phyloP scores from a whole-genome alignment of 1,284 basidiomycete genomes.

The Agaricales sp. region DNA sequence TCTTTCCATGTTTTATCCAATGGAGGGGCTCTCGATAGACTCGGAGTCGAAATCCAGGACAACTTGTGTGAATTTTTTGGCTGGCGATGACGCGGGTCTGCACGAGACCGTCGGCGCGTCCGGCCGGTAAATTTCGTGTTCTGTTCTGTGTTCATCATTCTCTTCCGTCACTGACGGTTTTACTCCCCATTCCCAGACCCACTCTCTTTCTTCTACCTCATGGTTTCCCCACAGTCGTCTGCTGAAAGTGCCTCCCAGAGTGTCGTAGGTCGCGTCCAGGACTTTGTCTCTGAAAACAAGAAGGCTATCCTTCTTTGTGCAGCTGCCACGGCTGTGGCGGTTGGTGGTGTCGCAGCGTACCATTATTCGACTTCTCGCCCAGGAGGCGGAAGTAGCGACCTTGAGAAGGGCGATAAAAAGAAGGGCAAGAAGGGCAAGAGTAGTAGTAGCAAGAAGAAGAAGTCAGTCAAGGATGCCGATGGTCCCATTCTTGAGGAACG shows the following conservation, averaged over 20 bases:
- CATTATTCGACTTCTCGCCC: constrained; percentile 50
- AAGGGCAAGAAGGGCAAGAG: constrained; percentile 45
- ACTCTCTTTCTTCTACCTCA: neutral
- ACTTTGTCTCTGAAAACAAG: constrained; percentile 68
- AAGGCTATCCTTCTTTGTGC: constrained; percentile 58
- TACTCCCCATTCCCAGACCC: neutral
- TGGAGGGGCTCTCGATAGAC: too few relatives aligned
- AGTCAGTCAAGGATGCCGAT: constrained; percentile 38
- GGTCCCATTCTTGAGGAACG: constrained; percentile 42
- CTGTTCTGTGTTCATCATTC: too few relatives aligned
- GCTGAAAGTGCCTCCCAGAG: constrained; percentile 3
- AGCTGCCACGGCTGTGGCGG: constrained; percentile 63
- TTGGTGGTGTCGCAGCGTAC: constrained; percentile 64
- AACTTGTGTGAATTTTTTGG: too few relatives aligned
- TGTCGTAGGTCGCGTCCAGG: constrained; percentile 52
- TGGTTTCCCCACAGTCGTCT: neutral
- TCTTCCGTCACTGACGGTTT: neutral
- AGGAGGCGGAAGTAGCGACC: constrained; percentile 19
- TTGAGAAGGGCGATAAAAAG: constrained; percentile 41
- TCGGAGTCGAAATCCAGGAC: too few relatives aligned
- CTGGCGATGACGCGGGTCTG: too few relatives aligned
- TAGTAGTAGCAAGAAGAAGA: constrained; percentile 52
- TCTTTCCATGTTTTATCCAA: too few relatives aligned
- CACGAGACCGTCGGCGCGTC: too few relatives aligned
- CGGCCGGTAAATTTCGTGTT: neutral